Conservation (phyloP, 2,329 filamentous ascomycete species). For the Exophiala sp. region DNA sequence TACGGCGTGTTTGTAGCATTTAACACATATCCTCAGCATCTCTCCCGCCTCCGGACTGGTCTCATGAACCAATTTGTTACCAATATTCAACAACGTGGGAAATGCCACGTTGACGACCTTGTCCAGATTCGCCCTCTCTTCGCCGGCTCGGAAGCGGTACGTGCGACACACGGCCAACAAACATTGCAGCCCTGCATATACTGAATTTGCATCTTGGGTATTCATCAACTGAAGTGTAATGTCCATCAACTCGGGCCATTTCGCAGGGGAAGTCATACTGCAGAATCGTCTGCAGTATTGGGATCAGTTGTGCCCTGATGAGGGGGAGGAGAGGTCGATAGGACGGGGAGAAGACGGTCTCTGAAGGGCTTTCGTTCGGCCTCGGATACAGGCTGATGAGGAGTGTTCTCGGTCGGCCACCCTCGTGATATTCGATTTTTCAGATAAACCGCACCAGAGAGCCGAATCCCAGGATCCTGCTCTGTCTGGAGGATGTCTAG, state of each 20-base stretch:
- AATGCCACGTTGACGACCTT: conserved; percentile 90
- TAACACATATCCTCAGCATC: conserved; percentile 91
- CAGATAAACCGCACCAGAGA: conserved; percentile 91
- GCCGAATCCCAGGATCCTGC: conserved; percentile 73
- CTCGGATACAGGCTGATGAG: conserved; percentile 72
- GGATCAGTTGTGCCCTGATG: conserved; percentile 87
- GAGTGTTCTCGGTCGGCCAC: conserved; percentile 75
- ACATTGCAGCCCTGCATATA: conserved; percentile 90
- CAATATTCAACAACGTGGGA: conserved; percentile 77
- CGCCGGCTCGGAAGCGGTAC: conserved; percentile 86
- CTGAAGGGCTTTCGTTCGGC: conserved; percentile 83
- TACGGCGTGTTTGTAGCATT: conserved; percentile 96
- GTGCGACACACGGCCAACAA: conserved; percentile 90
- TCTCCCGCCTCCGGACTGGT: conserved; percentile 90
- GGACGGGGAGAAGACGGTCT: conserved; percentile 79
- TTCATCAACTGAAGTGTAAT: conserved; percentile 84
- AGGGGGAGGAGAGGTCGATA: conserved; percentile 73
- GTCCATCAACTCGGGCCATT: conserved; percentile 92
- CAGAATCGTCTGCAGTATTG: conserved; percentile 90
- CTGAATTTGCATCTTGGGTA: conserved; percentile 75
- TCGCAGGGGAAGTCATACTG: conserved; percentile 89
- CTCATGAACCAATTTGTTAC: conserved; percentile 81
- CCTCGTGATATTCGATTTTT: conserved; percentile 95
- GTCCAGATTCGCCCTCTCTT: conserved; percentile 79
- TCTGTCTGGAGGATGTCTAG: conserved; percentile 86